Evolutionary conservation across 441 rosid species (phyloP).

Genomic region (Bruguiera hainesii): DNA sequence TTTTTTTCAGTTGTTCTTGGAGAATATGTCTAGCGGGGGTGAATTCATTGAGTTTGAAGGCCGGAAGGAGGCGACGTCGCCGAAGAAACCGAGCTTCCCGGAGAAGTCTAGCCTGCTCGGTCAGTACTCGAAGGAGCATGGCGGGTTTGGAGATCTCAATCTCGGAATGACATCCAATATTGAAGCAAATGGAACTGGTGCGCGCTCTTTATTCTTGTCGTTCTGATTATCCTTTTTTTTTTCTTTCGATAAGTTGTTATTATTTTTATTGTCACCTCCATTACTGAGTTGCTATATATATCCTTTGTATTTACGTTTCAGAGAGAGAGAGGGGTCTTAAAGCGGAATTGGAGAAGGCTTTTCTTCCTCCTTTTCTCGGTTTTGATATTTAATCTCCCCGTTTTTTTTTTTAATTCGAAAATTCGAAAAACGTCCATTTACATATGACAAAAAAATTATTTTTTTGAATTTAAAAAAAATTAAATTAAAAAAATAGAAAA

Average conservation of each 20-base stretch:
- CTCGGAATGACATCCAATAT: constrained; percentile 52
- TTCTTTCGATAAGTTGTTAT: not conserved
- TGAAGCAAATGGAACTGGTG: constrained; percentile 32
- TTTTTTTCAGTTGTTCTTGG: not conserved
- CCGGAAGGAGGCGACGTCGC: constrained; percentile 19
- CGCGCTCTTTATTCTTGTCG: not conserved
- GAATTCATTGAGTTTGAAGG: constrained; percentile 31
- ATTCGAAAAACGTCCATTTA: too few species aligned
- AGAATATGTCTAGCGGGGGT: constrained; percentile 49
- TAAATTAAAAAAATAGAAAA: too few species aligned
- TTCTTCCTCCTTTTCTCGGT: too few species aligned
- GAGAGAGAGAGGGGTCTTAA: too few species aligned
- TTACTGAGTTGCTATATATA: too few species aligned
- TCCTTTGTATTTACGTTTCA: too few species aligned
- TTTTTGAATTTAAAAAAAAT: too few species aligned
- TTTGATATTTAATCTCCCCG: too few species aligned
- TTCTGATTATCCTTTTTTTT: not conserved
- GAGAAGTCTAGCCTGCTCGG: constrained; percentile 66
- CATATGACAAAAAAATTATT: too few species aligned
- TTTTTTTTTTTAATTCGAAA: too few species aligned
- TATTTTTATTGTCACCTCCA: not conserved
- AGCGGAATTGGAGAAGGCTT: too few species aligned
- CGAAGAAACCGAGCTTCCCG: constrained; percentile 53
- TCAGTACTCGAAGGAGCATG: constrained; percentile 69
- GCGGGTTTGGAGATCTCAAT: constrained; percentile 69